A percentile compares a stretch with the other conserved stretches of the same genome.
Conservation (phyloP, 495 filamentous ascomycete species). For the Oidiodendron maius region DNA sequence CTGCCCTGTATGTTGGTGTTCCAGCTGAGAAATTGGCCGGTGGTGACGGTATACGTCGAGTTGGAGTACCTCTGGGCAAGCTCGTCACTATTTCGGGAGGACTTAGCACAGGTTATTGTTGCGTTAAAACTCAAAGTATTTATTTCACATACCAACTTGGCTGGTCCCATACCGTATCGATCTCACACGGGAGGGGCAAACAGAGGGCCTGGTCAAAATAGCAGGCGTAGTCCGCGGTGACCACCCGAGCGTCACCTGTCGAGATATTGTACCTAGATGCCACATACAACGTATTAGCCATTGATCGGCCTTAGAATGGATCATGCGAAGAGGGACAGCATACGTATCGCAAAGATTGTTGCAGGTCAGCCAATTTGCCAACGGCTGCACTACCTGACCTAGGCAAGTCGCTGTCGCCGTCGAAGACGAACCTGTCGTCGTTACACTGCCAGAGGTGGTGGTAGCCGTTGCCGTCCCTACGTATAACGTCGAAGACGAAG, state of each 20-base stretch:
- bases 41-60: too few species aligned
- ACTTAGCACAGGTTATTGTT: too few species aligned
- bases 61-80: too few species aligned
- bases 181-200: constrained; percentile 5
- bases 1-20: constrained; percentile 19
- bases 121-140: too few species aligned
- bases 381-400: constrained; percentile 1
- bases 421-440: neutral
- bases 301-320: too few species aligned
- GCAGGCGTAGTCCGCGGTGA: constrained; percentile 1
- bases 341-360: constrained; percentile 4
- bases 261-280: too few species aligned
- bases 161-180: constrained; percentile 4
- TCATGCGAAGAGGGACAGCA: too few species aligned
- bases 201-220: neutral
- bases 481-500: constrained; percentile 4
- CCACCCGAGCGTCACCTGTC: constrained; percentile 5
- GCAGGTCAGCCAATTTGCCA: neutral
- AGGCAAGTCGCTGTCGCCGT: constrained; percentile 2
- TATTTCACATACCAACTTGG: too few species aligned
- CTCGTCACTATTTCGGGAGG: too few species aligned
- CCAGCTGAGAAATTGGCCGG: constrained; percentile 22
- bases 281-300: too few species aligned
- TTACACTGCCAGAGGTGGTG: neutral
- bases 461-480: neutral